Evolutionary conservation across 306 rosid genomes (phyloP).

Genomic region (Citrullus amarus): DNA sequence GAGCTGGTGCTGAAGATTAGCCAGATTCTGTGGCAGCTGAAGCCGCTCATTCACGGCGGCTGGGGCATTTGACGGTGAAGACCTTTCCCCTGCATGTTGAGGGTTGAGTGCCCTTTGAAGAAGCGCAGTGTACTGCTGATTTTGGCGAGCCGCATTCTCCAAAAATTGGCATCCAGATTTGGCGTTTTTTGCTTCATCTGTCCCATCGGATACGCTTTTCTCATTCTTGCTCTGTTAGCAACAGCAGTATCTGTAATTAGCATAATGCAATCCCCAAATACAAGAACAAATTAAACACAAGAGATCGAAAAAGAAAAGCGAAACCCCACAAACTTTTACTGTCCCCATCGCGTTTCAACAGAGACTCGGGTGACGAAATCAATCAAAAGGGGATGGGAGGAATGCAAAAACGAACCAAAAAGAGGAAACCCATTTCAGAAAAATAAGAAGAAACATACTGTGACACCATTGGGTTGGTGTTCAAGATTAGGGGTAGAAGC

Average conservation of each 20-base stretch:
- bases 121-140: not conserved
- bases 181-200: not conserved
- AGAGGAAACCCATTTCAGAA: not conserved
- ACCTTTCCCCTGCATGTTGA: not conserved
- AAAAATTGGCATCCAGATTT: not conserved
- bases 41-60: not conserved
- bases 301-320: not conserved
- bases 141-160: not conserved
- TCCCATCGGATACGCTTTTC: not conserved
- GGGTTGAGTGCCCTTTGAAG: not conserved
- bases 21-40: not conserved
- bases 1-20: not conserved
- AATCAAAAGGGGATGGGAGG: not conserved
- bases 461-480: not conserved
- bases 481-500: not conserved
- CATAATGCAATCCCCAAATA: not conserved
- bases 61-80: not conserved
- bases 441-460: not conserved
- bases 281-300: not conserved
- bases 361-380: not conserved
- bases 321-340: not conserved
- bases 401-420: not conserved
- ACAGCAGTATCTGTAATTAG: not conserved
- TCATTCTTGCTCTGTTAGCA: not conserved
- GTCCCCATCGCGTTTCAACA: not conserved